Conservation (phyloP, 208 protist genomes). For the Acanthamoeba healyi region DNA sequence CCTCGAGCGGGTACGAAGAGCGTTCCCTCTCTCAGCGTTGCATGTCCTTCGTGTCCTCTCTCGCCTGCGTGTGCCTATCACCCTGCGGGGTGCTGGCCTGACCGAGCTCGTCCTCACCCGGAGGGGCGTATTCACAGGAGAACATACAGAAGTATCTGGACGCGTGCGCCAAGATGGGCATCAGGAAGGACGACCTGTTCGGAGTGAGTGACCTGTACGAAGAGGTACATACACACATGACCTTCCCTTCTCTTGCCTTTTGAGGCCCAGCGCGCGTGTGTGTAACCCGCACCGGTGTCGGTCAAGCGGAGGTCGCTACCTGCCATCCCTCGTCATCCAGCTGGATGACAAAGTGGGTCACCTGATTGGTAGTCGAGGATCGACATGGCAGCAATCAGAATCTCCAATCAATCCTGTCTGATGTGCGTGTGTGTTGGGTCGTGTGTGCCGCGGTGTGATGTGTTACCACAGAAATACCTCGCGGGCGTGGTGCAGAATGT, state of each 20-base stretch:
- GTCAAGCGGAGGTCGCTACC: too few species aligned
- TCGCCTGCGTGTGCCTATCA: not conserved
- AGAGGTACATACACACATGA: not conserved
- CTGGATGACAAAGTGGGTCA: too few species aligned
- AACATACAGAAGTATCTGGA: constrained; percentile 57
- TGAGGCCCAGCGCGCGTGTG: too few species aligned
- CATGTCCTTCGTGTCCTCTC: not conserved
- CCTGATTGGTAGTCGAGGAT: too few species aligned
- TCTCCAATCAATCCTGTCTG: too few species aligned
- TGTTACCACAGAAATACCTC: not conserved
- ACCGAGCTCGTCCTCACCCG: too few species aligned
- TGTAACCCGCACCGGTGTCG: too few species aligned
- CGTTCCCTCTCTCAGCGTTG: not conserved
- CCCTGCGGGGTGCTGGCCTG: too few species aligned
- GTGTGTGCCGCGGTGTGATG: not conserved
- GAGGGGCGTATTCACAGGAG: not conserved
- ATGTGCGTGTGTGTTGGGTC: too few species aligned
- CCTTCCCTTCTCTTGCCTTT: not conserved
- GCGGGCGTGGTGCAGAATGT: constrained; percentile 7
- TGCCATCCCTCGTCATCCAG: too few species aligned
- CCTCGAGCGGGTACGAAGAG: not conserved
- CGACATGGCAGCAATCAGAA: too few species aligned
- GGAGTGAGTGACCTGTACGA: constrained; percentile 50
- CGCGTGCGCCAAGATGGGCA: constrained; percentile 57
- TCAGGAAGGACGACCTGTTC: constrained; percentile 34